phyloP scores from a whole-genome alignment of 2,329 filamentous ascomycete species.

The Trichoderma polysporum region DNA sequence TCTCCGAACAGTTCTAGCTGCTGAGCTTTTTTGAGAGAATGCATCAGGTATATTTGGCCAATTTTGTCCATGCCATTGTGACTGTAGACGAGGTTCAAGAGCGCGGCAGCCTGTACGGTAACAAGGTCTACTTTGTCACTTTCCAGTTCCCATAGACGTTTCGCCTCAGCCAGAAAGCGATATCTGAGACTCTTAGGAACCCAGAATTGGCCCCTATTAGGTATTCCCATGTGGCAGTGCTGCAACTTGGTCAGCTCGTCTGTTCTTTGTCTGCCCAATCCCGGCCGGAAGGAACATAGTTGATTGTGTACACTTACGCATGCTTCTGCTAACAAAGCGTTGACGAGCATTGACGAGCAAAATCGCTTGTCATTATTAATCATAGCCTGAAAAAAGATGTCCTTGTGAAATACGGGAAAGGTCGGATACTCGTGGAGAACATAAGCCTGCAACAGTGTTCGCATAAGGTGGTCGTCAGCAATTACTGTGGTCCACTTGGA shows the following conservation, averaged over 20 bases:
- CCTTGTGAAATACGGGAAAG: conserved; percentile 36
- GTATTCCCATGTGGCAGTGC: conserved; percentile 8
- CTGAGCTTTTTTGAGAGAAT: conserved; percentile 33
- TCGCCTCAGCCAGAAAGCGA: conserved; percentile 39
- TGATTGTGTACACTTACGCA: conserved; percentile 30
- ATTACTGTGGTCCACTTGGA: conserved; percentile 38
- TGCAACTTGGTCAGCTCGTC: background rate
- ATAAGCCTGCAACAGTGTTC: conserved; percentile 29
- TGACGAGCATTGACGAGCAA: conserved; percentile 39
- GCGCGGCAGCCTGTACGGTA: conserved; percentile 35
- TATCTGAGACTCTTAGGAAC: conserved; percentile 36
- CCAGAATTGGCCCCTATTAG: conserved; percentile 32
- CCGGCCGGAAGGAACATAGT: too few species aligned
- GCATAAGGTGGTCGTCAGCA: conserved; percentile 33
- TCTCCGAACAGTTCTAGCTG: conserved; percentile 31
- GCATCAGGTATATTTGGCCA: conserved; percentile 33
- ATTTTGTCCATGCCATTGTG: conserved; percentile 36
- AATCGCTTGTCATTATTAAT: conserved; percentile 28
- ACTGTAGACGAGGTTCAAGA: conserved; percentile 33
- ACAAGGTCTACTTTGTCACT: conserved; percentile 28
- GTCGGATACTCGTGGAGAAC: conserved; percentile 35
- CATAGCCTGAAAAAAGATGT: conserved; percentile 40
- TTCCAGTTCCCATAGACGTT: conserved; percentile 37
- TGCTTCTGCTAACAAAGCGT: conserved; percentile 34
- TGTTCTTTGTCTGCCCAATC: background rate